phyloP scores from a whole-genome alignment of 2,329 filamentous ascomycete species.

The Sarocladium strictum region DNA sequence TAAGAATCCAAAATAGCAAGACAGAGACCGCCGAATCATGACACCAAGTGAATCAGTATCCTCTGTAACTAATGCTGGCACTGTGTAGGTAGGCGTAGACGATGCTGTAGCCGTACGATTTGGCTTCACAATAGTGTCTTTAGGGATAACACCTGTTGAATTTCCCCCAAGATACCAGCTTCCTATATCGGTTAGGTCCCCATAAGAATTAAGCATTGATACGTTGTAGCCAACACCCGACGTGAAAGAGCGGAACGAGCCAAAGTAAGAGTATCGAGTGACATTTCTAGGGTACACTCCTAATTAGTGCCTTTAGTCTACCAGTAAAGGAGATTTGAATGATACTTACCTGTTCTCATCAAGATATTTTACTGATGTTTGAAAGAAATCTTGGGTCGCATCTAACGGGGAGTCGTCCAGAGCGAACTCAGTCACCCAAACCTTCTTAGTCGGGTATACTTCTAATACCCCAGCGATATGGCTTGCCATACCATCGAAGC shows the following conservation, averaged over 20 bases:
- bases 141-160: conserved; percentile 38
- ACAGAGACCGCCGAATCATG: not conserved
- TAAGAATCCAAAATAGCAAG: not conserved
- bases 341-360: conserved; percentile 51
- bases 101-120: not conserved
- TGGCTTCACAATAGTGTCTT: not conserved
- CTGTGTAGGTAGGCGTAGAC: not conserved
- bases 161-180: conserved; percentile 64
- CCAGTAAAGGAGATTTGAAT: conserved; percentile 16
- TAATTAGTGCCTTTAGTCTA: not conserved
- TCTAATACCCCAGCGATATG: conserved; percentile 45
- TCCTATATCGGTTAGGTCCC: conserved; percentile 69
- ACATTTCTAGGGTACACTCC: not conserved
- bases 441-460: conserved; percentile 42
- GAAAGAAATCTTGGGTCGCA: conserved; percentile 61
- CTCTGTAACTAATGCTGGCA: not conserved
- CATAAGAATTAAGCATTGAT: conserved; percentile 62
- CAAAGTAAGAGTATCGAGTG: conserved; percentile 64
- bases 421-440: conserved; percentile 80
- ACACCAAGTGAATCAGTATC: not conserved
- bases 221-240: conserved; percentile 71
- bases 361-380: conserved; percentile 58
- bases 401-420: conserved; percentile 48
- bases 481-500: conserved; percentile 56
- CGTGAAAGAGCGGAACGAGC: conserved; percentile 61